Base-by-base conservation (phyloP, 2,329 filamentous ascomycete genomes). In the Sclerotinia spermophila region DNA sequence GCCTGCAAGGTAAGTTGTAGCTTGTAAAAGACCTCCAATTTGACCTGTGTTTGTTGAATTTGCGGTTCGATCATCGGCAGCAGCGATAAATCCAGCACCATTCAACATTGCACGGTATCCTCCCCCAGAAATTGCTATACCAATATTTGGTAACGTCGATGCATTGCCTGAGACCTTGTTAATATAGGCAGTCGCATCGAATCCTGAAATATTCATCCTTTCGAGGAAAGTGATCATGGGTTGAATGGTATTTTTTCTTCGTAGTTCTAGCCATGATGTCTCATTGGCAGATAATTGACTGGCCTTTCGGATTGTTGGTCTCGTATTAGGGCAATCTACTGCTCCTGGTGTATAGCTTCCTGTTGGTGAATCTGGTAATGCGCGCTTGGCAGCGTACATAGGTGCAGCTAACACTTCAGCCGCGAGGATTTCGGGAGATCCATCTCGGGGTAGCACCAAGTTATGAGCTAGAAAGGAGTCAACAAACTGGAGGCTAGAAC, bases 61-160 rank as follows among this genome's bases (percentile, higher is more conserved):
- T 0, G 83, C 79, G 0, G 91, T 94, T 30, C 94, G 87, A 75
- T 81, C 86, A 79, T 97, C 94, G 74, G 93, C 94, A 0, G 93
- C 94, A 42, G 91, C 87, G 24, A 97, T 76, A 58, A 90, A 90
- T 72, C 94, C 94, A 24, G 90, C 94, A 51, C 92, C 93, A 78
- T 92, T 95, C 83, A 94, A 84, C 82, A 96, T 84, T n/a, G 94
- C 93, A 70, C 94, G 86, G 79, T 96, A 97, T 48, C 94, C 94
- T 78, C 94, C 94, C 19, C 93, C 93, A 0, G 92, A 96, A 59
- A 92, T 83, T 17, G 93, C 92, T 73, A 97, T 87, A 24, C 85
- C 93, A 72, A 97, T 89, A 75, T 90, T 92, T 0, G 90, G 89
- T 38, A 90, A 76, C 1, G 84, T 82, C 24, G 84, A 84, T 0